Evolutionary conservation across 2,329 filamentous ascomycete genomes (phyloP).

Genomic region (Boeremia lycopersici): DNA sequence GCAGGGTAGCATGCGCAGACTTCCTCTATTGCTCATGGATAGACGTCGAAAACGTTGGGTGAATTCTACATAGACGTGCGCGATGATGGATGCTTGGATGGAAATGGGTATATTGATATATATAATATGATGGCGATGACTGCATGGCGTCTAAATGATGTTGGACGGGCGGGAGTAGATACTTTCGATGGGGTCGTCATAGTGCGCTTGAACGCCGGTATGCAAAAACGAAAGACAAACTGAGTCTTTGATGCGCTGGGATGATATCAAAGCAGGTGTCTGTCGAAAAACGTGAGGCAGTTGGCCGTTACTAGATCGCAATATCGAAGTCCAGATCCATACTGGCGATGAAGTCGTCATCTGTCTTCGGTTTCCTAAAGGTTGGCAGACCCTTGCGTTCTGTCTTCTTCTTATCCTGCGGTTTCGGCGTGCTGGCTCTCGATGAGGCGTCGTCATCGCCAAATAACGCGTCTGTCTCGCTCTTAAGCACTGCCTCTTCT

Average conservation of each 20-base stretch:
- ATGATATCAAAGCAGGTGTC: neutral
- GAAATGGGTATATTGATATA: slow-evolving; percentile 10
- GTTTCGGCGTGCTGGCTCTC: slow-evolving; percentile 52
- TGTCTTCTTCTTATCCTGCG: slow-evolving; percentile 59
- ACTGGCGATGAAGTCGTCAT: slow-evolving; percentile 89
- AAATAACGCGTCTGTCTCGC: slow-evolving; percentile 54
- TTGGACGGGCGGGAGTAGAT: neutral
- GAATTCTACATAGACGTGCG: too few species aligned
- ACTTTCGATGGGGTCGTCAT: neutral
- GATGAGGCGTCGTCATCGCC: slow-evolving; percentile 49
- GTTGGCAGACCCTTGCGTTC: slow-evolving; percentile 65
- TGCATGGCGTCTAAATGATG: neutral
- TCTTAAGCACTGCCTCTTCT: slow-evolving; percentile 34
- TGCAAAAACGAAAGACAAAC: neutral
- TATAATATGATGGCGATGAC: neutral
- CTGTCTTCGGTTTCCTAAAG: slow-evolving; percentile 77
- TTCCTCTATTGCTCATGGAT: neutral
- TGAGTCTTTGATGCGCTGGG: neutral
- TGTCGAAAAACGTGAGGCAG: too few species aligned
- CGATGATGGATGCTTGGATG: neutral
- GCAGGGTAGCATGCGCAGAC: too few species aligned
- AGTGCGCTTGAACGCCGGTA: slow-evolving; percentile 7
- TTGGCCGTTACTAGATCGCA: slow-evolving; percentile 66
- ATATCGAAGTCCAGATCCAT: slow-evolving; percentile 93
- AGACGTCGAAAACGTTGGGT: neutral